Evolutionary conservation across 148 eudicot species (phyloP), one percentile per base, ranked within the genome.

Genomic region (Selenicereus undatus): DNA sequence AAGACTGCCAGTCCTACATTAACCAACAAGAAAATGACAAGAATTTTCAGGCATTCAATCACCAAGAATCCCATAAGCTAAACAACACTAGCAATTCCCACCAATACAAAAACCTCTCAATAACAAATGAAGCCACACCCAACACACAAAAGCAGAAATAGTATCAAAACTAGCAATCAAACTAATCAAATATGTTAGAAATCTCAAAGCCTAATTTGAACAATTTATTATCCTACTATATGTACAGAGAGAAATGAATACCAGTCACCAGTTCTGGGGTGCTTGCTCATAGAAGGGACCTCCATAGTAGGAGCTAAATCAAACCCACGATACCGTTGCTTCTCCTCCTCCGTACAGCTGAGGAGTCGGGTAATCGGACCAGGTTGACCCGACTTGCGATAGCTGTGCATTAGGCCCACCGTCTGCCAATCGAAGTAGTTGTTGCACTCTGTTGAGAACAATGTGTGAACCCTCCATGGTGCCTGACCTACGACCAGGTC

Each of bases 381-480:
- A 77, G 94, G 94, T 75, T 96, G 99, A 14, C 84, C 80, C 74
- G 99, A 90, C 81, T 94, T 96, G 78, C 85, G 84, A 80, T 30
- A 91, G 81, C 99, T 96, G 66, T 94, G 94, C 95, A 94, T 90
- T 27, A 96, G 85, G 32, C 99, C 99, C 58, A 96, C 98, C 0
- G 99, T 96, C 68, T 96, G 98, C 99, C 99, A 96, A 83, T 96
- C 99, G 80, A 96, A 96, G 86, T 96, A 96, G 76, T 94, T 88
- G 62, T 92, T 90, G 70, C 99, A 96, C 85, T 96, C 99, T n/a
- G 92, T 93, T 3, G 99, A 96, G 86, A 96, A 96, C 81, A 96
- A 79, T 0, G 99, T 96, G 85, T 96, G 99, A 80, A 96, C 86
- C 90, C 99, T 90, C 85, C 87, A 87, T 29, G 90, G 89, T 20